Evolutionary conservation across 495 filamentous ascomycete species (phyloP), one percentile per base, ranked within the genome.

Genomic region (Polyplosphaeria fusca): DNA sequence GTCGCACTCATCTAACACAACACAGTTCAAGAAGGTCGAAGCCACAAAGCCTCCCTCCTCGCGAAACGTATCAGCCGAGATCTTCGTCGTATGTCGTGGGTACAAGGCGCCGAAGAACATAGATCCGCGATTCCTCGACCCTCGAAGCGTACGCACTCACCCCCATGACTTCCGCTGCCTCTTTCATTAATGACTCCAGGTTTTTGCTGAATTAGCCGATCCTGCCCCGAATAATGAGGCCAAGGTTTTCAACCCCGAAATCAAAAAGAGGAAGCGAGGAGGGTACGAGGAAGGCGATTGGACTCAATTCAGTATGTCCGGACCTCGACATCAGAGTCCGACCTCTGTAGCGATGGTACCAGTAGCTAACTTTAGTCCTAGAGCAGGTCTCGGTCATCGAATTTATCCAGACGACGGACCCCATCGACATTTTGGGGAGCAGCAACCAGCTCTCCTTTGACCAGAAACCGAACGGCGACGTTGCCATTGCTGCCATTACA

Each of bases 241-340:
- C 24, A 93, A 92, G 68, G 93, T 99, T 2, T 99, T 94, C 76
- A 94, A 97, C 63, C 93, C 93, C 0, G 93, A 98, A 70, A 76
- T 87, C 63, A 97, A 96, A 80, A 97, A 95, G 80, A 78, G 93
- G 24, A 97, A 93, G 82, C 79, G 93, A 73, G 90, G 93, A 45
- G 93, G 93, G 76, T 99, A 99, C 61, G 91, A 96, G 66, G 93
- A 97, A 69, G 93, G 91, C 26, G 88, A 99, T 60, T 95, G 86
- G 65, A 91, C 83, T 4, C 91, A 96, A 66, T 91, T 85, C 75
- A 94, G n/a, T n/a, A n/a, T n/a, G n/a, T n/a, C n/a, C n/a, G n/a
- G n/a, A n/a, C n/a, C n/a, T n/a, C n/a, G n/a, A n/a, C n/a, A n/a
- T n/a, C n/a, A n/a, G n/a, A n/a, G n/a, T n/a, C n/a, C n/a, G n/a